A percentile compares a stretch with the other conserved stretches of the same genome.
These are phyloP conservation scores for Leishmania major DNA, from an alignment of 208 protist genomes.

Conservation along the genomic window DNA sequence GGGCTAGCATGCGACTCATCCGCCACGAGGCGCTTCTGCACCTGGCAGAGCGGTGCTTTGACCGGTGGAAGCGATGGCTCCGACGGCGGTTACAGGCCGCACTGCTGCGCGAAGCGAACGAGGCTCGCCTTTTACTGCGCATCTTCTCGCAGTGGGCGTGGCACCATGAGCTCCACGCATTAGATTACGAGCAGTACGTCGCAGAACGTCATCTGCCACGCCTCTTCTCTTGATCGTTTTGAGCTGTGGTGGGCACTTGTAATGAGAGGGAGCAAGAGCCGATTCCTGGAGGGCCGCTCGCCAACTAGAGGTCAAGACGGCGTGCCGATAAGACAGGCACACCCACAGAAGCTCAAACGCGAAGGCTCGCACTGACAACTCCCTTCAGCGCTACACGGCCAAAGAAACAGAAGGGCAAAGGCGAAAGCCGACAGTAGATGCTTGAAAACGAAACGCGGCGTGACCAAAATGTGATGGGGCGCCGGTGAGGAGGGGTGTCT, in stretches of 20 bases:
- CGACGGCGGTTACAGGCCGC: conserved; percentile 22
- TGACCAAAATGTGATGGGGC: too few relatives aligned
- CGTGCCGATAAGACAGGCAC: background rate
- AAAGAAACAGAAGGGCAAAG: background rate
- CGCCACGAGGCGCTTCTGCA: conserved; percentile 15
- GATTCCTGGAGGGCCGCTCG: background rate
- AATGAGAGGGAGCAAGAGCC: background rate
- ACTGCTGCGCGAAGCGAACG: conserved; percentile 17
- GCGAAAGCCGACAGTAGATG: background rate
- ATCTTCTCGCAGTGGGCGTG: conserved; percentile 25
- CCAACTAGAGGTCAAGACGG: background rate
- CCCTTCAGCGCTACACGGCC: background rate
- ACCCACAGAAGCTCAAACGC: background rate
- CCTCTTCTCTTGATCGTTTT: background rate
- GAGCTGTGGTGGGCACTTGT: background rate
- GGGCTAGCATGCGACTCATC: conserved; percentile 11
- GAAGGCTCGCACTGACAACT: background rate
- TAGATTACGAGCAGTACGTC: conserved; percentile 9
- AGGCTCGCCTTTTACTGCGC: conserved; percentile 6
- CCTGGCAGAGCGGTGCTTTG: conserved; percentile 18
- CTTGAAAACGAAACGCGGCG: too few relatives aligned
- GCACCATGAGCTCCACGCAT: conserved; percentile 18
- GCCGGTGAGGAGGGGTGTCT: background rate
- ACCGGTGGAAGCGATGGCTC: conserved; percentile 38
- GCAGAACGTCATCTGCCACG: background rate